Percentiles rank a stretch among this genome's conserved stretches.
Conservation (phyloP, 1,139 yeast genomes). For the Wickerhamomyces sp. region DNA sequence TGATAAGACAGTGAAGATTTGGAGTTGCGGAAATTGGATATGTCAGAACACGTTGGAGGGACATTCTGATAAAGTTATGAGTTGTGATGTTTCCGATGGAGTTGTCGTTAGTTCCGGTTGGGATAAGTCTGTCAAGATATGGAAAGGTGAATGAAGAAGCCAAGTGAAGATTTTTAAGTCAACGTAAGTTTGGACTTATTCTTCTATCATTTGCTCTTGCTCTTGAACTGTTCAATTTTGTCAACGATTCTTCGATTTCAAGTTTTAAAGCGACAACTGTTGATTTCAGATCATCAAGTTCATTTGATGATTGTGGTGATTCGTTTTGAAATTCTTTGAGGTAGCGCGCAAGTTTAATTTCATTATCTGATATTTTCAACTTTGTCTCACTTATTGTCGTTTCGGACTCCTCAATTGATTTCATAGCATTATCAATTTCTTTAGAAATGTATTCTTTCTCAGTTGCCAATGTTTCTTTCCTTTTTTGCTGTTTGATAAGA, state of each 20-base stretch:
- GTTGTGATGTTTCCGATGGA: slow-evolving; percentile 51
- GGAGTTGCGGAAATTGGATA: slow-evolving; percentile 75
- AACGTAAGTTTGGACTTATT: slow-evolving; percentile 16
- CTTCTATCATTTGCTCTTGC: slow-evolving; percentile 17
- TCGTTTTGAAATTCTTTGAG: slow-evolving; percentile 26
- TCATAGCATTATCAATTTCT: slow-evolving; percentile 58
- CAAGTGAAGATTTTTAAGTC: neutral
- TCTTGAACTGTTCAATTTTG: slow-evolving; percentile 28
- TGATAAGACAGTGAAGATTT: slow-evolving; percentile 59
- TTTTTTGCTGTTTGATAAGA: slow-evolving; percentile 33
- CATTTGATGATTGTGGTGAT: slow-evolving; percentile 25
- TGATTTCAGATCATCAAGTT: slow-evolving; percentile 24
- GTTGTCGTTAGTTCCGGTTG: slow-evolving; percentile 67
- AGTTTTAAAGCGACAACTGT: slow-evolving; percentile 24
- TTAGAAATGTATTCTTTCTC: slow-evolving; percentile 64
- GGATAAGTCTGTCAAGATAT: slow-evolving; percentile 73
- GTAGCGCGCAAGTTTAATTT: slow-evolving; percentile 29
- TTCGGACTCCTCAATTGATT: slow-evolving; percentile 49
- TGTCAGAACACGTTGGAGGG: slow-evolving; percentile 51
- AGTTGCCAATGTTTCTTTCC: slow-evolving; percentile 33
- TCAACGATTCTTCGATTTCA: slow-evolving; percentile 26
- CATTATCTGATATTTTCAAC: slow-evolving; percentile 11
- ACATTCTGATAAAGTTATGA: slow-evolving; percentile 67
- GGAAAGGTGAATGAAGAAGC: slow-evolving; percentile 29
- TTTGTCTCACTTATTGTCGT: slow-evolving; percentile 33